These are phyloP conservation scores for Penicillium nucicola DNA, from an alignment of 495 filamentous ascomycete genomes.

Conservation along the genomic window DNA sequence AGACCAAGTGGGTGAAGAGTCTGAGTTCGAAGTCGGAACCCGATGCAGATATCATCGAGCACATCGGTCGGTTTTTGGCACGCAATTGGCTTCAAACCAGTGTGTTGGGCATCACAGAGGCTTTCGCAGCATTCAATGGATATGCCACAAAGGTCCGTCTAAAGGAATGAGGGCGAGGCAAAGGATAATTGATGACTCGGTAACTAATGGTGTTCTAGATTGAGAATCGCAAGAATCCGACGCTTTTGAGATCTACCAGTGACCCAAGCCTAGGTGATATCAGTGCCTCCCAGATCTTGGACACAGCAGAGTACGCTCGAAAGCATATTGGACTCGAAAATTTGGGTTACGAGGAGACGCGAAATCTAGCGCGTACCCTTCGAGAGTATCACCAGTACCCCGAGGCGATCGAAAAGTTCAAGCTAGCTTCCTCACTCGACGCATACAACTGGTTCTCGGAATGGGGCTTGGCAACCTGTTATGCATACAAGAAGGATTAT, in stretches of 20 bases:
- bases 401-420: conserved; percentile 16
- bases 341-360: conserved; percentile 13
- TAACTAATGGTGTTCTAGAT: background rate
- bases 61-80: conserved; percentile 6
- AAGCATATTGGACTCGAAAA: conserved; percentile 2
- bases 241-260: background rate
- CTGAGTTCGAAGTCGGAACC: conserved; percentile 18
- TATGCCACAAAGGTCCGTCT: conserved; percentile 15
- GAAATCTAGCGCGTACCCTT: conserved; percentile 11
- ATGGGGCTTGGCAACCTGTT: conserved; percentile 10
- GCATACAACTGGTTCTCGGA: conserved; percentile 13
- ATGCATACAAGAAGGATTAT: conserved; percentile 3
- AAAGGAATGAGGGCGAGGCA: background rate
- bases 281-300: background rate
- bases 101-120: background rate
- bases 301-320: conserved; percentile 11
- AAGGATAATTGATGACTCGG: background rate
- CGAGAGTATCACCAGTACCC: background rate
- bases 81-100: conserved; percentile 12
- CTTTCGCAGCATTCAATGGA: conserved; percentile 7
- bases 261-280: background rate
- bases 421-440: conserved; percentile 5
- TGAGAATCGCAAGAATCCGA: conserved; percentile 5
- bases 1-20: conserved; percentile 15
- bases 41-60: conserved; percentile 22